phyloP scores from a whole-genome alignment of 1,284 basidiomycete genomes.

The Gomphus bonarii region DNA sequence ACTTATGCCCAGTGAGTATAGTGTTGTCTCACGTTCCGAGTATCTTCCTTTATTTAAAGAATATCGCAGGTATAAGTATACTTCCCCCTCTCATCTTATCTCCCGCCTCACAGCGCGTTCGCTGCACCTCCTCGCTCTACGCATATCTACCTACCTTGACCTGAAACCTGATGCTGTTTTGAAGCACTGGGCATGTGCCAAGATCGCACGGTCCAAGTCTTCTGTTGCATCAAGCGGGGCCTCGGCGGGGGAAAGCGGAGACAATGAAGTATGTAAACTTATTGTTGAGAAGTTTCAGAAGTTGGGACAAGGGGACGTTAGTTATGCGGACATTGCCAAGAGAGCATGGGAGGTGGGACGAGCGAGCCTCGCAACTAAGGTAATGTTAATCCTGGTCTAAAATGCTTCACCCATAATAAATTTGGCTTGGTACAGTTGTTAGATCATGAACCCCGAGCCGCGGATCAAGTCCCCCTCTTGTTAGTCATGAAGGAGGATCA shows the following conservation, averaged over 20 bases:
- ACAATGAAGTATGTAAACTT: slow-evolving; percentile 68
- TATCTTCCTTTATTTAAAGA: slow-evolving; percentile 6
- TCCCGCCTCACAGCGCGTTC: slow-evolving; percentile 79
- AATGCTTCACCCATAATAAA: not conserved
- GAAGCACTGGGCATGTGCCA: slow-evolving; percentile 93
- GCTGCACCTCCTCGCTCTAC: slow-evolving; percentile 83
- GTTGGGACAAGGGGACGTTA: slow-evolving; percentile 63
- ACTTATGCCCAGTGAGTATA: slow-evolving; percentile 75
- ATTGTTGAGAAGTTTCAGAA: slow-evolving; percentile 85
- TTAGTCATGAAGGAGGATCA: slow-evolving; percentile 92
- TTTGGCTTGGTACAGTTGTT: slow-evolving; percentile 48
- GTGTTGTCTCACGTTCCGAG: not conserved
- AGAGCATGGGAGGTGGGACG: slow-evolving; percentile 91
- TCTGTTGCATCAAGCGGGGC: slow-evolving; percentile 38
- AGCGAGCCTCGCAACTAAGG: slow-evolving; percentile 80
- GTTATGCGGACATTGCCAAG: slow-evolving; percentile 91
- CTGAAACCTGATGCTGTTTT: slow-evolving; percentile 82
- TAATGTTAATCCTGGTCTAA: slow-evolving; percentile 20
- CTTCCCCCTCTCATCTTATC: slow-evolving; percentile 72
- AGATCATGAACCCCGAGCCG: slow-evolving; percentile 82
- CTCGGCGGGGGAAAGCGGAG: slow-evolving; percentile 46
- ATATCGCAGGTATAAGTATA: slow-evolving; percentile 56
- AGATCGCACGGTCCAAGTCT: slow-evolving; percentile 68
- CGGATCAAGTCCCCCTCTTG: slow-evolving; percentile 89
- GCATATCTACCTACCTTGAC: slow-evolving; percentile 79